phyloP scores from a whole-genome alignment of 805 yeast species.

The Debaryomyces tyrocola region DNA sequence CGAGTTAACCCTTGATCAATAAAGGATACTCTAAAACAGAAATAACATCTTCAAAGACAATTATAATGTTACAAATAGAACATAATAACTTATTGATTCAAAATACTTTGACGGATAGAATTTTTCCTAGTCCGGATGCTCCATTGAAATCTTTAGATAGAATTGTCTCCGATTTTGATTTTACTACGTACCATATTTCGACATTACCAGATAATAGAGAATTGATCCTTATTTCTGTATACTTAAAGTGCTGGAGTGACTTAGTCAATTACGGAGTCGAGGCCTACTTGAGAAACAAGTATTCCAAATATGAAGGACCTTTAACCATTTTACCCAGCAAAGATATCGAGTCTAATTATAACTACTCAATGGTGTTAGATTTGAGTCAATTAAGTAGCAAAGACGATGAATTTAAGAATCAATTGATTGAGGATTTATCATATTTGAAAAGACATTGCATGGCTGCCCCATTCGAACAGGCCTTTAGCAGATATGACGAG shows the following conservation, averaged over 20 bases:
- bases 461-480: conserved; percentile 90
- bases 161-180: conserved; percentile 91
- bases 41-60: neutral
- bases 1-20: neutral
- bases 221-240: conserved; percentile 63
- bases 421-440: conserved; percentile 63
- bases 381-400: conserved; percentile 35
- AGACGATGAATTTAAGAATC: conserved; percentile 48
- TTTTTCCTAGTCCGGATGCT: conserved; percentile 46
- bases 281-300: conserved; percentile 51
- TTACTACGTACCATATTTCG: conserved; percentile 89
- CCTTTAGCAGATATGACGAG: conserved; percentile 75
- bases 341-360: conserved; percentile 73
- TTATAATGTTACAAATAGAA: conserved; percentile 77
- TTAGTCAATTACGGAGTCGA: conserved; percentile 65
- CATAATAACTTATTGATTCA: conserved; percentile 80
- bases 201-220: conserved; percentile 73
- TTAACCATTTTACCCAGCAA: conserved; percentile 27
- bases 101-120: conserved; percentile 74
- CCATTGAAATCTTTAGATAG: conserved; percentile 63
- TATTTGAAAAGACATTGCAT: conserved; percentile 80
- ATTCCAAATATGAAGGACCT: conserved; percentile 33
- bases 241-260: conserved; percentile 77
- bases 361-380: conserved; percentile 74
- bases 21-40: neutral